These are phyloP conservation scores for Populus trichocarpa DNA, from an alignment of 441 rosid genomes.

Conservation along the genomic window DNA sequence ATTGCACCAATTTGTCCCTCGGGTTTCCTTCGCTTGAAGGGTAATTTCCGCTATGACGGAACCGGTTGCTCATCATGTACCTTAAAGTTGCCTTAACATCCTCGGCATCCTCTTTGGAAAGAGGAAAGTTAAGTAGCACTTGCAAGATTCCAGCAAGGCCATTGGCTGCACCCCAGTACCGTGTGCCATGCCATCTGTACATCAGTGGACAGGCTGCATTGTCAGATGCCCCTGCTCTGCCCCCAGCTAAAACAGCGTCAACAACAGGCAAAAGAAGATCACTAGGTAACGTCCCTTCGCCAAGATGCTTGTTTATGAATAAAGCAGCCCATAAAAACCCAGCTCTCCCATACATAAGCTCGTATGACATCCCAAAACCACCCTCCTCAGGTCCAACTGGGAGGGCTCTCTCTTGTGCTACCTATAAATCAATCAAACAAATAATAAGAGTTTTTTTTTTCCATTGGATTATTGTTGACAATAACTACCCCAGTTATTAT, in stretches of 20 bases:
- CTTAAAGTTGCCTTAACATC: constrained; percentile 76
- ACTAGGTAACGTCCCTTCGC: constrained; percentile 41
- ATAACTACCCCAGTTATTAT: not conserved
- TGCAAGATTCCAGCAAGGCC: constrained; percentile 89
- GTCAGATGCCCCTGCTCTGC: constrained; percentile 79
- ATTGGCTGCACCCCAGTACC: constrained; percentile 88
- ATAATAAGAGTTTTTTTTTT: not conserved
- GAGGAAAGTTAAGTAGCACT: constrained; percentile 68
- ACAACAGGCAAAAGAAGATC: constrained; percentile 61
- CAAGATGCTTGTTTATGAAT: constrained; percentile 65
- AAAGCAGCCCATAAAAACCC: constrained; percentile 85
- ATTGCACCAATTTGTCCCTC: constrained; percentile 77
- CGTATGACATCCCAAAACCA: constrained; percentile 91
- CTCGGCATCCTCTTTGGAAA: constrained; percentile 40
- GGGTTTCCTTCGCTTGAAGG: constrained; percentile 88
- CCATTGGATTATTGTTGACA: not conserved
- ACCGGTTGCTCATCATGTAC: constrained; percentile 81
- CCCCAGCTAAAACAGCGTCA: constrained; percentile 71
- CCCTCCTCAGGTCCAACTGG: constrained; percentile 87
- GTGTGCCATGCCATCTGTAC: constrained; percentile 91
- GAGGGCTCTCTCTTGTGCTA: constrained; percentile 75
- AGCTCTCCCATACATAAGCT: constrained; percentile 82
- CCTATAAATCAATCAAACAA: constrained; percentile 24
- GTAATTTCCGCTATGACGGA: constrained; percentile 72
- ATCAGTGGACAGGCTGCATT: constrained; percentile 68